These are phyloP conservation scores for Malbranchea cinnamomea DNA, from an alignment of 2,329 filamentous ascomycete genomes.

Conservation along the genomic window DNA sequence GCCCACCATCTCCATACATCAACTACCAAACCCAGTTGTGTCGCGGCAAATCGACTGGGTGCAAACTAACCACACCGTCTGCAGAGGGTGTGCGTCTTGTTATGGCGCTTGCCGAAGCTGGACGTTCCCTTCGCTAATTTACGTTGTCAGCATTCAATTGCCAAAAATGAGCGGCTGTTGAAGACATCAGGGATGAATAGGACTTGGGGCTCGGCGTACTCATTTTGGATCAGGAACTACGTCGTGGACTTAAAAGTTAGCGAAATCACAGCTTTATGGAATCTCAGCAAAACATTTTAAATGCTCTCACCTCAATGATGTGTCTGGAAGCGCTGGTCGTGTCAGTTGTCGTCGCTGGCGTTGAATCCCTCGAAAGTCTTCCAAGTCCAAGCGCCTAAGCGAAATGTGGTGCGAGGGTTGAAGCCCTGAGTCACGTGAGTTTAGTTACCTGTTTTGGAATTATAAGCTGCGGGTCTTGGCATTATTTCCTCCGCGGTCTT, in stretches of 20 bases:
- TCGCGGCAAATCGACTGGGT: constrained; percentile 5
- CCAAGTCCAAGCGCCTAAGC: constrained; percentile 24
- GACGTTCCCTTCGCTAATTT: constrained; percentile 54
- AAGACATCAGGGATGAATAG: constrained; percentile 8
- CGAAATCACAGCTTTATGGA: too few species aligned
- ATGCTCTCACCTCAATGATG: constrained; percentile 26
- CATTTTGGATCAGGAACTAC: constrained; percentile 41
- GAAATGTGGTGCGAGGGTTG: constrained; percentile 27
- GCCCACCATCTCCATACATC: background rate
- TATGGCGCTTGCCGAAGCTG: constrained; percentile 71
- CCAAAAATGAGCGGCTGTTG: constrained; percentile 13
- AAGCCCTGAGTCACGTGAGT: constrained; percentile 18
- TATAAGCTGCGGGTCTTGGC: background rate
- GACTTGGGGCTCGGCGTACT: constrained; percentile 32
- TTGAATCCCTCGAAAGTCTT: constrained; percentile 27
- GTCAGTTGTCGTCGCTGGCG: constrained; percentile 30
- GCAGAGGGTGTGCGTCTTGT: constrained; percentile 97
- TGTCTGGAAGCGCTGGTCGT: constrained; percentile 31
- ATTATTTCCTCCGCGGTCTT: background rate
- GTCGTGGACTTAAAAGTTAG: background rate
- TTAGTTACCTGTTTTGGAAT: background rate
- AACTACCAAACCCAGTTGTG: background rate
- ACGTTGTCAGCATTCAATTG: constrained; percentile 28
- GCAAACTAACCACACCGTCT: constrained; percentile 82
- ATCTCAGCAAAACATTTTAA: constrained; percentile 5